Evolutionary conservation across 352 stramenopile species (phyloP), one percentile per base, ranked within the genome.

Genomic region (Globisporangium iwayamae): DNA sequence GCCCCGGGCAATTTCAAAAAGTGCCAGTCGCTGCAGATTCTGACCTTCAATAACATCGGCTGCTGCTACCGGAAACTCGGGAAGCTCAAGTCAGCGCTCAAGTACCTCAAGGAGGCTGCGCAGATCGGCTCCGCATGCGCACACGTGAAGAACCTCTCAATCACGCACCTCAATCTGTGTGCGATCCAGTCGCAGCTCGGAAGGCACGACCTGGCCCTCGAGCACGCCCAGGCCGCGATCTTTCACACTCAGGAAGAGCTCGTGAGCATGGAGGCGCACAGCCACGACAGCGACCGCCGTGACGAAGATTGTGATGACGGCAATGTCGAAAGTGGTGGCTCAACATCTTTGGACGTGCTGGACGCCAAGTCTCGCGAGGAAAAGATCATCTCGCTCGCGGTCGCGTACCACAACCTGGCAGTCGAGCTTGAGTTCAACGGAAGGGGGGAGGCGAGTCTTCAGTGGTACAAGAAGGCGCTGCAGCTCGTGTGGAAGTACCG

Each of bases 381-480:
- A 61, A 93, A 93, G 63, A 76, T 91, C 46, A 75, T 93, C 36
- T 83, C 80, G 30, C 73, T 93, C 3, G 85, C 85, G 0, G 83
- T 93, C 18, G 85, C 85, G 6, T 93, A 93, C 63, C 85, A 91
- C 55, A 93, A 93, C 56, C 67, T 93, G 28, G 82, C 79, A 0
- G 85, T 91, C 14, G 85, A 93, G 64, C 68, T 93, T 1, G 85
- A 93, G 61, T 91, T 91, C 60, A 93, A 90, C 48, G 70, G 69
- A 3, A 73, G 81, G 4, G 77, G 81, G 0, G 82, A 91, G 32
- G 81, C 82, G 10, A 91, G 85, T 60, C 69, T 93, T 11, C 85
- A 93, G 61, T 93, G 85, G 85, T 93, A 91, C 60, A 91, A 91
- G 67, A 91, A 93, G 59, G 81, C 85, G 1, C 65, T 91, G 10